A percentile compares a stretch with the other conserved stretches of the same genome.
Conservation (phyloP, 1,284 basidiomycete genomes). For the Leccinum cinnamomeum region DNA sequence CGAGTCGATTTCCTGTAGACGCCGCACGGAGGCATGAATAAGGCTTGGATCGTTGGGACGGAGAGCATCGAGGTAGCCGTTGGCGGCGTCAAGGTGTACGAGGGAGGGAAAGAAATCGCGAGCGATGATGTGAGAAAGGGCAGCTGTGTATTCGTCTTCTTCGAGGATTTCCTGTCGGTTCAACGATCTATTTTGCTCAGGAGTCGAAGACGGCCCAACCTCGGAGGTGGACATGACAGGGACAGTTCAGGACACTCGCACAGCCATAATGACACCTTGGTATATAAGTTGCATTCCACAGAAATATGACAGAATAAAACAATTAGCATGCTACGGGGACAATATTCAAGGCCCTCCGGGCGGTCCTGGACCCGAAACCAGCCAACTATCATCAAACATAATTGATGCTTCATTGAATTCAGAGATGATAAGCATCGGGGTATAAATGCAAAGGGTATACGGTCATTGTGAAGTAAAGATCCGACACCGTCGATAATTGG, state of each 20-base stretch:
- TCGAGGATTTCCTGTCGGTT: slow-evolving; percentile 76
- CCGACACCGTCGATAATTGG: no score
- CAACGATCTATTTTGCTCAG: slow-evolving; percentile 47
- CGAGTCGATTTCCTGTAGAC: slow-evolving; percentile 60
- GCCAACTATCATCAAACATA: background rate
- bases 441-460: no score
- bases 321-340: slow-evolving; percentile 2
- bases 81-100: slow-evolving; percentile 83
- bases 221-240: slow-evolving; percentile 27
- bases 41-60: slow-evolving; percentile 69
- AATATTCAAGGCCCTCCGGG: slow-evolving; percentile 11
- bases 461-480: no score
- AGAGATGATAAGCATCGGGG: background rate
- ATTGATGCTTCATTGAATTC: background rate
- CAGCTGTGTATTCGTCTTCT: slow-evolving; percentile 93
- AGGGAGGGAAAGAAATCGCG: slow-evolving; percentile 97
- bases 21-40: slow-evolving; percentile 71
- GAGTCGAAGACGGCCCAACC: slow-evolving; percentile 22
- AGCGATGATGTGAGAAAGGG: slow-evolving; percentile 91
- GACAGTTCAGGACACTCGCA: slow-evolving; percentile 3
- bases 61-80: slow-evolving; percentile 80
- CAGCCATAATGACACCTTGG: slow-evolving; percentile 16
- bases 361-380: background rate
- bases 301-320: slow-evolving; percentile 24
- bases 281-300: slow-evolving; percentile 1